Percentiles rank a stretch among this genome's conserved stretches.
Evolutionary conservation across 83 land plant species (phyloP).

Genomic region (Thuja plicata): DNA sequence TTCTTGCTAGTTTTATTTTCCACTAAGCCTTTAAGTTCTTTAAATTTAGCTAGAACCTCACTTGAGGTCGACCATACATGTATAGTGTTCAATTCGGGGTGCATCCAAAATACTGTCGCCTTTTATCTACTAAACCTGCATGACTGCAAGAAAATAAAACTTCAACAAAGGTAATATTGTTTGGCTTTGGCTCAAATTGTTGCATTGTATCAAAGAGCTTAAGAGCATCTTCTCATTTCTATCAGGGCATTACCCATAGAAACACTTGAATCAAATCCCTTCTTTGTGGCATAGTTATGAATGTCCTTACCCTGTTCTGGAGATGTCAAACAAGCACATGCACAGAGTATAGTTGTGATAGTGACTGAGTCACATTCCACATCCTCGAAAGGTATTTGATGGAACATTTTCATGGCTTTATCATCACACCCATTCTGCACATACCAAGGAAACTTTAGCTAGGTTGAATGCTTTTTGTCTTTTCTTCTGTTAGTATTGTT

Average conservation of each 20-base stretch:
- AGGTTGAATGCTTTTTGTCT: too few relatives aligned
- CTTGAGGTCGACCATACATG: constrained; percentile 22
- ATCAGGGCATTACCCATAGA: constrained; percentile 34
- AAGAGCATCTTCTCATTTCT: constrained; percentile 28
- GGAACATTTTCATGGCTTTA: constrained; percentile 29
- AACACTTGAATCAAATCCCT: constrained; percentile 16
- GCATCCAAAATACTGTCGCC: constrained; percentile 8
- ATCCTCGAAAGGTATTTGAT: constrained; percentile 18
- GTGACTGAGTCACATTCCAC: constrained; percentile 25
- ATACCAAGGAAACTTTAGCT: too few relatives aligned
- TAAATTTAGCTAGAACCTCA: too few relatives aligned
- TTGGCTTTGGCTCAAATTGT: constrained; percentile 25
- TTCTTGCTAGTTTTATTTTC: too few relatives aligned
- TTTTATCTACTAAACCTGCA: constrained; percentile 11
- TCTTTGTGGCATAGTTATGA: constrained; percentile 1
- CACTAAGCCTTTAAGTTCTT: too few relatives aligned
- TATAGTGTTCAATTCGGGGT: constrained; percentile 21
- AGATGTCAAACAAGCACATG: constrained; percentile 32
- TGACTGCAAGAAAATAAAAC: constrained; percentile 13
- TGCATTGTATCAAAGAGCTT: constrained; percentile 23
- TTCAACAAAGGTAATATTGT: constrained; percentile 26
- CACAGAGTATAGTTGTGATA: constrained; percentile 28
- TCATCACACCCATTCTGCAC: constrained; percentile 23
- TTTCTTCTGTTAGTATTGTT: too few relatives aligned
- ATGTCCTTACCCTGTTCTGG: constrained; percentile 17